Evolutionary conservation across 495 filamentous ascomycete genomes (phyloP), one percentile per base, ranked within the genome.

Genomic region (Penicillium robsamsonii): DNA sequence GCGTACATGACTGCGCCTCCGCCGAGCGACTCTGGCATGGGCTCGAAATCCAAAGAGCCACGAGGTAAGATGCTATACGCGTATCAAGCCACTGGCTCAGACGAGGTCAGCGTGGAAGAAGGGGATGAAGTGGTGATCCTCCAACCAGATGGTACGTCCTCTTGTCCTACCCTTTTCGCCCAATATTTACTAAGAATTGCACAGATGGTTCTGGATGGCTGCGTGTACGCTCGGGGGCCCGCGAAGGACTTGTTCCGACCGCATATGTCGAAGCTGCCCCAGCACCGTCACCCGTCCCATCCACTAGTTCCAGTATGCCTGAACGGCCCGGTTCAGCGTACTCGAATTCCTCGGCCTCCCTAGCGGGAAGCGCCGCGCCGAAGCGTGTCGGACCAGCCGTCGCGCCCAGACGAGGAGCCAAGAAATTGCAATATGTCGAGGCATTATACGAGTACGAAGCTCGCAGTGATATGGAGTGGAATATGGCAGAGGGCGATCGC

Each of bases 381-480:
- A 96, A 95, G 75, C 95, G 94, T 71, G 89, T 96, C 64, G 94
- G 94, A 0, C 94, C 94, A 1, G 92, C 87, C 0, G 94, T 98
- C 13, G 95, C 92, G 22, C 94, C 94, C 10, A 87, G 88, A 60
- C 83, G 93, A 9, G 93, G 92, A 10, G 94, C 92, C 13, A 96
- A 96, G 84, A 96, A 96, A 64, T 73, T 96, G n/a, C 88, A 88
- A 65, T 95, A 97, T 60, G 92, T 94, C 7, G 90, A 96, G 68
- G 94, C 94, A 3, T 38, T 97, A 68, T 98, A 97, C 64, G 91
- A 93, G 29, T 98, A 98, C 66, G 78, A 86, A 56, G 90, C 93
- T 8, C 83, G 88, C 58, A 92, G 86, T 64, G 91, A 94, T 35
- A 83, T 83, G 30, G 94, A 98, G 70, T 90, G 90, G 75, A 89